Evolutionary conservation across 306 rosid species (phyloP).

Genomic region (Lotus japonicus): DNA sequence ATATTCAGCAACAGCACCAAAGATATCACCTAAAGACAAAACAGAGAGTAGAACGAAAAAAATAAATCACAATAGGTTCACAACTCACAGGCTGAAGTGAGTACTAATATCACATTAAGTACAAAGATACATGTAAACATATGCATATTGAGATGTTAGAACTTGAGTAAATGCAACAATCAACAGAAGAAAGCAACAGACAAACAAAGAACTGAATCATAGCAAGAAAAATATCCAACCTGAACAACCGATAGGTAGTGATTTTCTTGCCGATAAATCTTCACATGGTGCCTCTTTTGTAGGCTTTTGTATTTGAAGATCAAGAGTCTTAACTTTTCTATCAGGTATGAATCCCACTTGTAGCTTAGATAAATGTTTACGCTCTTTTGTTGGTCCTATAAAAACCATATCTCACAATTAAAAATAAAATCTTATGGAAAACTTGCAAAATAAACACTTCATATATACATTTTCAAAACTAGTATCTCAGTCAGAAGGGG

Average conservation of each 20-base stretch:
- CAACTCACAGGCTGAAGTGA: background rate
- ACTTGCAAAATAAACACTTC: background rate
- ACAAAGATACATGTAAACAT: background rate
- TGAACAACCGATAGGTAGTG: constrained; percentile 15
- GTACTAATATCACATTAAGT: background rate
- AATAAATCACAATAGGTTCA: constrained; percentile 6
- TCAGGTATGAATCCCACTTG: background rate
- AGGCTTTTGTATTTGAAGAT: constrained; percentile 18
- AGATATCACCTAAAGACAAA: constrained; percentile 25
- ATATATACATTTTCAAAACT: background rate
- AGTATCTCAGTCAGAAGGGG: no score
- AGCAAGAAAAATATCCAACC: constrained; percentile 15
- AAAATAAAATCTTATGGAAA: background rate
- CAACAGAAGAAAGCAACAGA: background rate
- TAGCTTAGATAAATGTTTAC: background rate
- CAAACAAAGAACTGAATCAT: background rate
- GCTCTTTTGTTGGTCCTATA: constrained; percentile 22
- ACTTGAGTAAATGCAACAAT: constrained; percentile 2
- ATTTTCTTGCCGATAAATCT: constrained; percentile 1
- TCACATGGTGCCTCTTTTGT: background rate
- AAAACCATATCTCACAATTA: constrained; percentile 17
- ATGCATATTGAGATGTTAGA: background rate
- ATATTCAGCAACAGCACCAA: constrained; percentile 9
- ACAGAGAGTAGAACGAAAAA: background rate
- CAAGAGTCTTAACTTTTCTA: constrained; percentile 13